Percentiles rank a stretch among this genome's conserved stretches.
phyloP scores from a whole-genome alignment of 139 green algal genomes.

The Gonium pectorale region DNA sequence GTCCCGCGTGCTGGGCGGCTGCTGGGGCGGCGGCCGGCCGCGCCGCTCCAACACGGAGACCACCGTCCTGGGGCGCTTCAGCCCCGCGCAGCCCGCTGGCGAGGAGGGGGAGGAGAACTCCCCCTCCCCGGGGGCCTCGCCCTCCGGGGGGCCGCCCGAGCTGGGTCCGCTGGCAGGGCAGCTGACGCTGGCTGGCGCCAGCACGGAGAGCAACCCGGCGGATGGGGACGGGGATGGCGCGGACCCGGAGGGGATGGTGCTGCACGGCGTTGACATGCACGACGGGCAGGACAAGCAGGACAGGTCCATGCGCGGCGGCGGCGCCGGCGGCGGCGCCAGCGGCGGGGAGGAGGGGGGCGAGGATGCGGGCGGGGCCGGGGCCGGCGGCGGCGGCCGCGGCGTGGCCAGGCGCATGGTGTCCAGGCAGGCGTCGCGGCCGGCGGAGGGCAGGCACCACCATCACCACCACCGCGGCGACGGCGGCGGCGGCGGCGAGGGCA shows the following conservation, averaged over 20 bases:
- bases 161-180: not conserved
- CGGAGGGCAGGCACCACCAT: too few species aligned
- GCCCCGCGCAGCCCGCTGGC: not conserved
- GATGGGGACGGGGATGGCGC: not conserved
- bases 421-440: too few species aligned
- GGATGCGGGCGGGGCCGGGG: not conserved
- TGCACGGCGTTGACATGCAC: too few species aligned
- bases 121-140: too few species aligned
- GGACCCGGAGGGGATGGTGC: not conserved
- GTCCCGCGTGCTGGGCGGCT: not conserved
- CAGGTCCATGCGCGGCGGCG: not conserved
- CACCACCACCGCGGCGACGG: not conserved
- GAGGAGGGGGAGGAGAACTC: not conserved
- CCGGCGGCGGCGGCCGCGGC: not conserved
- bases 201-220: not conserved
- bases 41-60: not conserved
- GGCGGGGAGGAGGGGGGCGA: not conserved
- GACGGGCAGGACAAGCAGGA: not conserved
- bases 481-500: not conserved
- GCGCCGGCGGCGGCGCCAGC: not conserved
- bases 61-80: conserved; percentile 1
- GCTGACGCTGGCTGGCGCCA: not conserved
- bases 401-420: too few species aligned
- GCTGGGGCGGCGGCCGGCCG: not conserved
- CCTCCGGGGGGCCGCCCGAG: too few species aligned